A percentile compares a stretch with the other conserved stretches of the same genome.
Conservation (phyloP, 2,329 filamentous ascomycete genomes). For the Arthrinium phaeospermum region DNA sequence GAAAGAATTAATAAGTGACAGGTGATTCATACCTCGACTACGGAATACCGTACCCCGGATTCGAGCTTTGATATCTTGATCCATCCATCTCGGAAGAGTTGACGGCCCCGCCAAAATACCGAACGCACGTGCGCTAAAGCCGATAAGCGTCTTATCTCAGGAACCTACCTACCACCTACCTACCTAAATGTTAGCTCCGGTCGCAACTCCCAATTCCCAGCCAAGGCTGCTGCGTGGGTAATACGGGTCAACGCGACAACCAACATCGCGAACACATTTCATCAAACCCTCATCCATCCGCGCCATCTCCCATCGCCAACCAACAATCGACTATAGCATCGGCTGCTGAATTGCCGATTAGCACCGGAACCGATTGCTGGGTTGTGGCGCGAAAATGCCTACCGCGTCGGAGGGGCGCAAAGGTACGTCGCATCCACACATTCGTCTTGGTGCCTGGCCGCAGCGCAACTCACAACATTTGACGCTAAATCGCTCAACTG, state of each 20-base stretch:
- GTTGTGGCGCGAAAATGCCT: constrained; percentile 21
- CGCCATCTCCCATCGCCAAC: constrained; percentile 2
- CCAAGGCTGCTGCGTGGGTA: background rate
- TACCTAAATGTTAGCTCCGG: background rate
- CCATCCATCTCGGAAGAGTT: background rate
- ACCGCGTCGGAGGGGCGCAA: constrained; percentile 25
- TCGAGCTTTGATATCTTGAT: background rate
- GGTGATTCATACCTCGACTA: background rate
- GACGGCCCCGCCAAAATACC: background rate
- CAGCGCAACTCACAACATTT: constrained; percentile 19
- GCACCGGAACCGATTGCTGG: background rate
- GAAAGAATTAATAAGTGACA: background rate
- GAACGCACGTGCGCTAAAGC: background rate
- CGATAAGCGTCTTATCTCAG: constrained; percentile 7
- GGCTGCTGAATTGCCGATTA: background rate
- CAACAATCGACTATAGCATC: background rate
- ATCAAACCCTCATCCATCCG: constrained; percentile 7
- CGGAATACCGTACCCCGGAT: background rate
- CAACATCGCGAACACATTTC: constrained; percentile 18
- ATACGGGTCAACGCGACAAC: constrained; percentile 16
- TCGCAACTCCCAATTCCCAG: constrained; percentile 10
- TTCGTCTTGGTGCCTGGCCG: background rate
- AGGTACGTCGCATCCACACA: constrained; percentile 22
- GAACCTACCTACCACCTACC: background rate
- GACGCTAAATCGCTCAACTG: constrained; percentile 26